Evolutionary conservation across 2,329 filamentous ascomycete species (phyloP).

Genomic region (Epichloe baconii): DNA sequence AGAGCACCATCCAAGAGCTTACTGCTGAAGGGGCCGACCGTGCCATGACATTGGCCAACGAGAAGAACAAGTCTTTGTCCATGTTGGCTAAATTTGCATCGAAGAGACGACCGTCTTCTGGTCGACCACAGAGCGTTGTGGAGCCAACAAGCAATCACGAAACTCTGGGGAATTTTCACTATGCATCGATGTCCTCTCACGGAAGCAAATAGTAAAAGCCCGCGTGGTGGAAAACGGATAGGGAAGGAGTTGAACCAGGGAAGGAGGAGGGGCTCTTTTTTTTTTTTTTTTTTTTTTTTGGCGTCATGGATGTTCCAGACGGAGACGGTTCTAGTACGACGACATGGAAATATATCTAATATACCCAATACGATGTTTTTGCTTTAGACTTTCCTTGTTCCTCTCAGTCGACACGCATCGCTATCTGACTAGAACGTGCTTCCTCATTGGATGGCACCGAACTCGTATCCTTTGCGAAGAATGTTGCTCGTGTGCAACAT

Average conservation of each 20-base stretch:
- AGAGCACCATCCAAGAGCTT: conserved; percentile 28
- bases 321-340: background rate
- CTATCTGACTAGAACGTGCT: no score
- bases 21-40: conserved; percentile 15
- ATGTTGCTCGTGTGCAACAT: background rate
- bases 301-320: background rate
- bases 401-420: background rate
- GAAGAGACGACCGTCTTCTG: conserved; percentile 16
- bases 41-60: conserved; percentile 19
- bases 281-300: background rate
- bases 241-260: background rate
- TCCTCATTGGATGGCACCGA: background rate
- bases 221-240: background rate
- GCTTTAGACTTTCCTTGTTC: background rate
- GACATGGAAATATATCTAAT: background rate
- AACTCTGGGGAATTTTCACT: conserved; percentile 5
- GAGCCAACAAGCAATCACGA: conserved; percentile 21
- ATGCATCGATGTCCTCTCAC: background rate
- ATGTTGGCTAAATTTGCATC: conserved; percentile 22
- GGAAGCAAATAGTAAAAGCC: background rate
- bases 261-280: background rate
- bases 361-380: background rate
- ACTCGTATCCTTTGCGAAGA: background rate
- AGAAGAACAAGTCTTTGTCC: conserved; percentile 21
- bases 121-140: conserved; percentile 20